Percentiles rank a stretch among this genome's conserved stretches.
Evolutionary conservation across 176 grass and related monocot genomes (phyloP).

Genomic region (Triticum urartu): DNA sequence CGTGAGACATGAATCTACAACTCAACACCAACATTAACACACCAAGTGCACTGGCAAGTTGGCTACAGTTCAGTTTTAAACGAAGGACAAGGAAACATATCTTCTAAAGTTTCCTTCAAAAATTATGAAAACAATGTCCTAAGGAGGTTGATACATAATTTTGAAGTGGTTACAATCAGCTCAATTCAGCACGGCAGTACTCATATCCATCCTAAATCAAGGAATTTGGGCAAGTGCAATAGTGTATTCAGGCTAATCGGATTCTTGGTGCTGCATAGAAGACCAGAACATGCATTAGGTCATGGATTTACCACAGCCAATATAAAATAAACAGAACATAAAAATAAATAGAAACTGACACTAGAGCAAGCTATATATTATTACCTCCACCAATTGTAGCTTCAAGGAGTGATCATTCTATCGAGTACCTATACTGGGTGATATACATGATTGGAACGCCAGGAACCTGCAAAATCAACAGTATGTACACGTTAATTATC

Average conservation of each 20-base stretch:
- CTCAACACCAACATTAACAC: too few relatives aligned
- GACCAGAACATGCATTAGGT: not conserved
- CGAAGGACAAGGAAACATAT: too few relatives aligned
- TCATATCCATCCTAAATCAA: not conserved
- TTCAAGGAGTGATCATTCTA: conserved; percentile 67
- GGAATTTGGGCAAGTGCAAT: not conserved
- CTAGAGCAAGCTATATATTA: not conserved
- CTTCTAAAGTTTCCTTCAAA: too few relatives aligned
- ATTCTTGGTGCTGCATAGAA: conserved; percentile 45
- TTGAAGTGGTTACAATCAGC: not conserved
- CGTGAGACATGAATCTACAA: too few relatives aligned
- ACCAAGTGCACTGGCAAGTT: too few relatives aligned
- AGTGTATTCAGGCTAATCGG: not conserved
- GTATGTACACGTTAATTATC: not conserved
- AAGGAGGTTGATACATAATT: not conserved
- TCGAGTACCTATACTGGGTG: conserved; percentile 68
- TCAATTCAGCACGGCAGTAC: not conserved
- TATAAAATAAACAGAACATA: not conserved
- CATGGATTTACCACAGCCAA: not conserved
- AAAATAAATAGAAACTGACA: not conserved
- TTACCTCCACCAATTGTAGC: conserved; percentile 84
- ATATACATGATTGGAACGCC: conserved; percentile 94
- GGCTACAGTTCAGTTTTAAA: too few relatives aligned
- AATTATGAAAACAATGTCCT: not conserved
- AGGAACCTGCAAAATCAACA: conserved; percentile 46